Conservation (phyloP, 495 filamentous ascomycete genomes). For the Podospora pseudoanserina region DNA sequence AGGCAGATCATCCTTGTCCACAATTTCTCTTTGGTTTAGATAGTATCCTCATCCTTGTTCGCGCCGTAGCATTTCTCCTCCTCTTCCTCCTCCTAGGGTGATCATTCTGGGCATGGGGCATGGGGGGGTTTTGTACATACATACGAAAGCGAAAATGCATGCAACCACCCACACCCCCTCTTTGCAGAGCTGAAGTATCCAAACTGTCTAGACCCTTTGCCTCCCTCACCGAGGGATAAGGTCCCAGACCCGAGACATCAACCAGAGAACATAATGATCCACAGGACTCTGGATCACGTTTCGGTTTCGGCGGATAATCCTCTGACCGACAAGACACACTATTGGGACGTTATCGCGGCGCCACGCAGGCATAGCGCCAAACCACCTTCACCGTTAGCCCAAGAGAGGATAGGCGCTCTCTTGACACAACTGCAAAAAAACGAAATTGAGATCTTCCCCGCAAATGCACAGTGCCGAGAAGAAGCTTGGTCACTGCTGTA, state of each 20-base stretch:
- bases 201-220: background rate
- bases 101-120: background rate
- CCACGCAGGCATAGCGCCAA: background rate
- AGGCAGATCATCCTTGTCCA: background rate
- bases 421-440: background rate
- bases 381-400: background rate
- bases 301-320: background rate
- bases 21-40: background rate
- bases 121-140: background rate
- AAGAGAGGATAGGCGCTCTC: background rate
- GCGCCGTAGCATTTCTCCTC: background rate
- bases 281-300: background rate
- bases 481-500: background rate
- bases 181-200: background rate
- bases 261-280: background rate
- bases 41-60: background rate
- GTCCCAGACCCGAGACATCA: background rate
- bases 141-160: background rate
- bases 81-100: background rate
- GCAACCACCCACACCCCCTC: background rate
- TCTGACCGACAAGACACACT: background rate
- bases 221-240: background rate
- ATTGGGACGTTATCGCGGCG: background rate
- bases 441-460: conserved; percentile 5
- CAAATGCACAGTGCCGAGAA: background rate